Evolutionary conservation across 306 rosid species (phyloP).

Genomic region (Trifolium fragiferum): DNA sequence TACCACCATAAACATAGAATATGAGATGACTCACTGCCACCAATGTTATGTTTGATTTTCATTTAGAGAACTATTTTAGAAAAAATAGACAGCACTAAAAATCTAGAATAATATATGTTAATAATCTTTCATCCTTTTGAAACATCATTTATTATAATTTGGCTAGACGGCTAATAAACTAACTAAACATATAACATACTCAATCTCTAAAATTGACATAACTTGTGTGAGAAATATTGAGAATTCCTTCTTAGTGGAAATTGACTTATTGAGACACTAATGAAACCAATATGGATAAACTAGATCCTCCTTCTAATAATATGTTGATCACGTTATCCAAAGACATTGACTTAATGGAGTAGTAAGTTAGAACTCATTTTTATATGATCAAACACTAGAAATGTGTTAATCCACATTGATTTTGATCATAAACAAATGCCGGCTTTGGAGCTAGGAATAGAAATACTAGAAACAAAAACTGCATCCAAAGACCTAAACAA

Average conservation of each 20-base stretch:
- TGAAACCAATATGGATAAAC: constrained; percentile 15
- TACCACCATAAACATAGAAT: too few relatives aligned
- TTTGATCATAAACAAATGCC: constrained; percentile 21
- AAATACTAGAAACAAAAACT: constrained; percentile 1
- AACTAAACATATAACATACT: too few relatives aligned
- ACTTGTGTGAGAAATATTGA: background rate
- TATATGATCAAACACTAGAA: constrained; percentile 22
- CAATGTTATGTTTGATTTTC: background rate
- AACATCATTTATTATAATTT: background rate
- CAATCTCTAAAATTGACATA: too few relatives aligned
- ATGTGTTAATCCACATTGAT: constrained; percentile 29
- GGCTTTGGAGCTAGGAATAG: constrained; percentile 6
- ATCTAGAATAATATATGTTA: background rate
- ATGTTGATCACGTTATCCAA: constrained; percentile 24
- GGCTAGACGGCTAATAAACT: background rate
- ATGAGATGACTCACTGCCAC: too few relatives aligned
- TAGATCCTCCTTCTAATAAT: background rate
- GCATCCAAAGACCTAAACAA: constrained; percentile 6
- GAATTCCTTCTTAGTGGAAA: background rate
- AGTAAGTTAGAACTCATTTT: background rate
- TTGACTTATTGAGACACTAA: background rate
- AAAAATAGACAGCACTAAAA: constrained; percentile 5
- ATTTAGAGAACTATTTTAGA: background rate
- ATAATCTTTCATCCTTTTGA: background rate
- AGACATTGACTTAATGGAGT: constrained; percentile 10